Conservation (phyloP, 441 rosid genomes). For the Theobroma grandiflorum region DNA sequence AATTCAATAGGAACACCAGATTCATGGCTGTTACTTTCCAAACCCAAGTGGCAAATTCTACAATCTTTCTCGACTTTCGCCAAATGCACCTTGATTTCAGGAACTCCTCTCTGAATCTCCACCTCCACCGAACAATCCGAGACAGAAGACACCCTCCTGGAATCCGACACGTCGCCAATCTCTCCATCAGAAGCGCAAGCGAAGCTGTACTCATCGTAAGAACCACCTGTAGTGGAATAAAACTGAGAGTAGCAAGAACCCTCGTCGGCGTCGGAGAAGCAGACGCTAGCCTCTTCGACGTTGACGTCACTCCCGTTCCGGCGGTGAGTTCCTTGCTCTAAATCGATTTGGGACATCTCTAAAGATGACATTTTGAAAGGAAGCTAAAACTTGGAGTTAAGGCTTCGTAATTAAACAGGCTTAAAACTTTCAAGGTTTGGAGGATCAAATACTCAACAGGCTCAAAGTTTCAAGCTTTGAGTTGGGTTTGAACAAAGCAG, state of each 20-base stretch:
- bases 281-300: conserved; percentile 48
- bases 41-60: conserved; percentile 90
- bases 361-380: conserved; percentile 37
- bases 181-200: conserved; percentile 53
- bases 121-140: conserved; percentile 65
- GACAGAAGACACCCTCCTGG: conserved; percentile 66
- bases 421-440: neutral
- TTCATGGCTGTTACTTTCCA: conserved; percentile 77
- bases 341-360: conserved; percentile 67
- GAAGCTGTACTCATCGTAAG: conserved; percentile 67
- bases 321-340: conserved; percentile 66
- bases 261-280: conserved; percentile 90
- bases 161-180: conserved; percentile 41
- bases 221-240: conserved; percentile 78
- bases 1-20: conserved; percentile 74
- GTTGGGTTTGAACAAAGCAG: neutral
- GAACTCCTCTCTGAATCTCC: conserved; percentile 43
- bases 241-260: conserved; percentile 82
- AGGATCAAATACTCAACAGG: neutral
- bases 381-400: conserved; percentile 1
- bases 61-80: conserved; percentile 70
- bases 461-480: conserved; percentile 32
- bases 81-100: conserved; percentile 60
- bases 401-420: neutral
- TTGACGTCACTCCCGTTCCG: conserved; percentile 52